Conservation (phyloP, 208 protist genomes). For the Wallacemonas sp. region DNA sequence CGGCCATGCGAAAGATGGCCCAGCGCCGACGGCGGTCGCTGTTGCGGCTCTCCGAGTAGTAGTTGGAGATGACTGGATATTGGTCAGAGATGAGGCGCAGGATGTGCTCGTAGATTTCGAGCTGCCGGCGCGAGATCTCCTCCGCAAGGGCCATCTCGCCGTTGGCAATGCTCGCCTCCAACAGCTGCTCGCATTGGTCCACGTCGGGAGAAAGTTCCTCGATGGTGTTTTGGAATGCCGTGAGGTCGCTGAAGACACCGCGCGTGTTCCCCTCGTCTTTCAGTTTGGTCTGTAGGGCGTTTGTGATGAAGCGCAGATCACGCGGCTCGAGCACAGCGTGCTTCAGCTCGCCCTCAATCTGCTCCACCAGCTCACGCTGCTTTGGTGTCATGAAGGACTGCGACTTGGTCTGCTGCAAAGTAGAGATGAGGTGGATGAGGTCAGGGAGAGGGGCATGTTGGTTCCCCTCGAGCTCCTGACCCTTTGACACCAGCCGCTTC, state of each 20-base stretch:
- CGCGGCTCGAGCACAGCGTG: constrained; percentile 74
- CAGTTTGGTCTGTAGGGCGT: constrained; percentile 85
- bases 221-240: constrained; percentile 79
- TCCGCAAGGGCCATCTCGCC: constrained; percentile 90
- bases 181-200: constrained; percentile 86
- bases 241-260: constrained; percentile 75
- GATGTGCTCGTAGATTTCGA: constrained; percentile 87
- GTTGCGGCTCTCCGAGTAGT: constrained; percentile 73
- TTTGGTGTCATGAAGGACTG: constrained; percentile 82
- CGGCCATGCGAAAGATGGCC: constrained; percentile 90
- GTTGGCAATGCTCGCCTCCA: constrained; percentile 84
- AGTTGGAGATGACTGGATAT: constrained; percentile 85
- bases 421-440: constrained; percentile 73
- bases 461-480: constrained; percentile 17
- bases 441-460: constrained; percentile 63
- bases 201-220: constrained; percentile 85
- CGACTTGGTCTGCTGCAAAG: constrained; percentile 72
- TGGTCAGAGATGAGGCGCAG: constrained; percentile 83
- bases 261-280: constrained; percentile 75
- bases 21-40: constrained; percentile 82
- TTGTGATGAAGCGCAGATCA: constrained; percentile 80
- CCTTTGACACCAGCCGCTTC: constrained; percentile 42
- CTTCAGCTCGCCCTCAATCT: constrained; percentile 70
- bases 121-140: constrained; percentile 80
- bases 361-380: constrained; percentile 81